Conservation (phyloP, 2,329 filamentous ascomycete species). For the Amauroascus verrucosus region DNA sequence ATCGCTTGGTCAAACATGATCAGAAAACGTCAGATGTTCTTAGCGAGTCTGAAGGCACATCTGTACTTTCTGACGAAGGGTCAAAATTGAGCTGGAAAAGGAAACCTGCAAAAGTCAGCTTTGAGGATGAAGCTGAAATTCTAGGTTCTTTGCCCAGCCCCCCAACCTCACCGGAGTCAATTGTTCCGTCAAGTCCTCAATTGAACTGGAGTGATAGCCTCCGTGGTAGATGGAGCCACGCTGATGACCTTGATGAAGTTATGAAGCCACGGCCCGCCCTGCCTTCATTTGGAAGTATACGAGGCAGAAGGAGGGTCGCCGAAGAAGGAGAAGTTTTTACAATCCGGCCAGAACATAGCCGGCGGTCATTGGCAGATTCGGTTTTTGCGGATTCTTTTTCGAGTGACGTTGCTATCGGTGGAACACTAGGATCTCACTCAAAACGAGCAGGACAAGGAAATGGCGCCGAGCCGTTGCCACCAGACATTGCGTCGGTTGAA, state of each 20-base stretch:
- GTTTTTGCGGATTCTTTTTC: constrained; percentile 29
- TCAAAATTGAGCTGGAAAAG: constrained; percentile 37
- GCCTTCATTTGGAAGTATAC: constrained; percentile 54
- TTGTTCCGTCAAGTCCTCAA: constrained; percentile 26
- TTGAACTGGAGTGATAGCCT: constrained; percentile 22
- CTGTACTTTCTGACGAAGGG: constrained; percentile 39
- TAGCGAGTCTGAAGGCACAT: constrained; percentile 50
- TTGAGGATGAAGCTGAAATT: constrained; percentile 47
- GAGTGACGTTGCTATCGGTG: constrained; percentile 44
- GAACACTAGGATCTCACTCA: constrained; percentile 35
- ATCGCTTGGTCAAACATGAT: constrained; percentile 22
- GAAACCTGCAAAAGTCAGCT: constrained; percentile 56
- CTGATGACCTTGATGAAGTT: constrained; percentile 46
- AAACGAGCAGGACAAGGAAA: neutral
- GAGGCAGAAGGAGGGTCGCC: constrained; percentile 32
- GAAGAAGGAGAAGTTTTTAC: constrained; percentile 17
- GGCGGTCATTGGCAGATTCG: constrained; percentile 16
- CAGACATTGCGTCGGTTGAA: constrained; percentile 60
- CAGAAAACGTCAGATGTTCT: constrained; percentile 27
- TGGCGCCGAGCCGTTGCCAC: constrained; percentile 57
- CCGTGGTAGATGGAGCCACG: constrained; percentile 24
- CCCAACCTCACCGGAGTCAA: constrained; percentile 33
- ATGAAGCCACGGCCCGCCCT: constrained; percentile 50
- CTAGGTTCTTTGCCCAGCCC: constrained; percentile 38
- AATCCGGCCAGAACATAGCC: constrained; percentile 18